phyloP scores from a whole-genome alignment of 2,329 filamentous ascomycete genomes.

The Penicillium frequentans region DNA sequence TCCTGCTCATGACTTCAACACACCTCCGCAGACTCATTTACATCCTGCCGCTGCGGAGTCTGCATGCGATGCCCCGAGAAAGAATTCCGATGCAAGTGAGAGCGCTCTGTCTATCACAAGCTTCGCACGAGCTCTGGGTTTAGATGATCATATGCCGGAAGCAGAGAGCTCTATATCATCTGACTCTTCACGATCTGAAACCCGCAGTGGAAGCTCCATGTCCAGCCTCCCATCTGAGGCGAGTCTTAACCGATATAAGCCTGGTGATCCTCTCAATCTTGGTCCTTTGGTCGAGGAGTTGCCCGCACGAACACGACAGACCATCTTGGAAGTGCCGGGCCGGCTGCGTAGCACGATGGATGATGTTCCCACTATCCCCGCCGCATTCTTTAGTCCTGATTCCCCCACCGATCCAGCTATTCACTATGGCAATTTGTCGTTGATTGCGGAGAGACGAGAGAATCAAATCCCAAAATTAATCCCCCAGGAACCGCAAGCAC shows the following conservation, averaged over 20 bases:
- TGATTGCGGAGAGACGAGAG: conserved; percentile 27
- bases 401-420: conserved; percentile 52
- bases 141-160: conserved; percentile 64
- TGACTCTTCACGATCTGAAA: conserved; percentile 61
- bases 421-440: conserved; percentile 40
- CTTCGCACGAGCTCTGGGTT: conserved; percentile 39
- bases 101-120: conserved; percentile 38
- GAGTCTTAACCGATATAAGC: conserved; percentile 31
- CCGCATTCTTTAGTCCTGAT: conserved; percentile 38
- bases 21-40: conserved; percentile 15
- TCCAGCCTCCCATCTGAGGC: conserved; percentile 56
- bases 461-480: not conserved
- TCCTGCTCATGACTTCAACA: conserved; percentile 23
- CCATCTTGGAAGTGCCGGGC: conserved; percentile 37
- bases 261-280: conserved; percentile 43
- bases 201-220: conserved; percentile 61
- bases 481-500: conserved; percentile 3
- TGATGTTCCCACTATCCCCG: conserved; percentile 33
- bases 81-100: conserved; percentile 32
- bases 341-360: conserved; percentile 25
- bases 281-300: conserved; percentile 59
- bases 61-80: conserved; percentile 15
- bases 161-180: conserved; percentile 67
- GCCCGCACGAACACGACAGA: conserved; percentile 33
- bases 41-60: conserved; percentile 22